A percentile compares a stretch with the other conserved stretches of the same genome.
phyloP scores from a whole-genome alignment of 2,329 filamentous ascomycete species.

The Colletotrichum magnum region DNA sequence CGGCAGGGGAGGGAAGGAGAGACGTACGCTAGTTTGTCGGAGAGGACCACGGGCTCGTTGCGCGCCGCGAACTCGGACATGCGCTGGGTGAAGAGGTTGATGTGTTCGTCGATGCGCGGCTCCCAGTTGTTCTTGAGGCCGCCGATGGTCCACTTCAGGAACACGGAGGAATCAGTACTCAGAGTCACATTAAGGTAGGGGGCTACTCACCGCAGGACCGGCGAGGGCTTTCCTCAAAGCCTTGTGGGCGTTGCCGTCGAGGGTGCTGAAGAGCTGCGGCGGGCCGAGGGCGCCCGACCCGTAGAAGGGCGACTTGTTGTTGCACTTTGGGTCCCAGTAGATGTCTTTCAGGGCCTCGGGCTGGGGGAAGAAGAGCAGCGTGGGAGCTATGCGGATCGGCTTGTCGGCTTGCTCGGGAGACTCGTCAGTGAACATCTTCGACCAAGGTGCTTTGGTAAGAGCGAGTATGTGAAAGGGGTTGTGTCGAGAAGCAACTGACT shows the following conservation, averaged over 20 bases:
- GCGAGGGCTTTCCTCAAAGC: conserved; percentile 17
- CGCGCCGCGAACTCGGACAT: conserved; percentile 23
- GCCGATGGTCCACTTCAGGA: conserved; percentile 18
- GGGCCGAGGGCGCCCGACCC: conserved; percentile 21
- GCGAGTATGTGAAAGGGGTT: too few relatives aligned
- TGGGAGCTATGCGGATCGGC: conserved; percentile 25
- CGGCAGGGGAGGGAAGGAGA: too few relatives aligned
- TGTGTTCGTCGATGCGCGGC: conserved; percentile 19
- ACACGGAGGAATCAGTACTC: not conserved
- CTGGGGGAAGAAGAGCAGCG: conserved; percentile 24
- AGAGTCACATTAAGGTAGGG: too few relatives aligned
- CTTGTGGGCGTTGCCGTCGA: conserved; percentile 21
- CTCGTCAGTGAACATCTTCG: not conserved
- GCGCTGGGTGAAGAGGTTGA: conserved; percentile 19
- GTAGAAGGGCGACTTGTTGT: conserved; percentile 18
- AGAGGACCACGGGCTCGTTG: conserved; percentile 17
- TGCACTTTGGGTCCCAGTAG: conserved; percentile 31
- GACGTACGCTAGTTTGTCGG: conserved; percentile 26
- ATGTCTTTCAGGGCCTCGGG: conserved; percentile 21
- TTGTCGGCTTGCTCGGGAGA: conserved; percentile 18
- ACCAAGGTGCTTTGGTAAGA: not conserved
- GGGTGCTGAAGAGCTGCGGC: conserved; percentile 21
- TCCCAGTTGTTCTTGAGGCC: conserved; percentile 32
- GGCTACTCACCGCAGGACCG: conserved; percentile 3
- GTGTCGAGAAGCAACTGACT: not conserved